phyloP scores from a whole-genome alignment of 2,329 filamentous ascomycete genomes.

The Catunica adiposa region DNA sequence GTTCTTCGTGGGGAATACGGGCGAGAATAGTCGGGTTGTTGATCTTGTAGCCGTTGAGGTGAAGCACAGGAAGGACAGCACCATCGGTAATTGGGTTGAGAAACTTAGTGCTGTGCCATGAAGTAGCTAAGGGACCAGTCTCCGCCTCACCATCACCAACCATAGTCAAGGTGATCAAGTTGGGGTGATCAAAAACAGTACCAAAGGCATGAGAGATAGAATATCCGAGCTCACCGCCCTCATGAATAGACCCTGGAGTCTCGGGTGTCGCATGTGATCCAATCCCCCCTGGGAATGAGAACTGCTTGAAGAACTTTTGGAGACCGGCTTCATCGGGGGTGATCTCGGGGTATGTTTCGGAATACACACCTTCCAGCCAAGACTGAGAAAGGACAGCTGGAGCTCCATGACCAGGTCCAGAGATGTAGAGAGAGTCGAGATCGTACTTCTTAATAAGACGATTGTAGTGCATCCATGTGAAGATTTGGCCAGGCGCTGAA shows the following conservation, averaged over 20 bases:
- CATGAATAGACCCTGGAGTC: constrained; percentile 60
- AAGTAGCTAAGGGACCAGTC: constrained; percentile 61
- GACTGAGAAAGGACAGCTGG: constrained; percentile 60
- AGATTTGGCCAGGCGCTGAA: constrained; percentile 63
- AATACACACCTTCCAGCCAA: constrained; percentile 63
- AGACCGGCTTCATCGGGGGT: constrained; percentile 51
- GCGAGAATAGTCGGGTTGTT: constrained; percentile 62
- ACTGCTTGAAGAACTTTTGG: constrained; percentile 65
- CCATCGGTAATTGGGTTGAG: constrained; percentile 64
- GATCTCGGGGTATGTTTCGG: constrained; percentile 61
- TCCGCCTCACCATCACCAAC: constrained; percentile 72
- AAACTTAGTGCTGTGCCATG: constrained; percentile 73
- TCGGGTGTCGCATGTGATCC: constrained; percentile 65
- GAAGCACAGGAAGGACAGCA: constrained; percentile 59
- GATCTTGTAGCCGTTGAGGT: constrained; percentile 76
- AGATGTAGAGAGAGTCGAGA: constrained; percentile 51
- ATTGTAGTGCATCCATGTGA: constrained; percentile 72
- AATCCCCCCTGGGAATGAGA: constrained; percentile 66
- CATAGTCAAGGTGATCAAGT: constrained; percentile 60
- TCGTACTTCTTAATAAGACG: constrained; percentile 68
- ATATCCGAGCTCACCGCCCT: constrained; percentile 71
- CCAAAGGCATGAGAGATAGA: constrained; percentile 66
- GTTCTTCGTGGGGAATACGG: constrained; percentile 56
- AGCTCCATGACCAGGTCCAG: constrained; percentile 62
- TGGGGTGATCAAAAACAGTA: constrained; percentile 56